phyloP scores from a whole-genome alignment of 202 grass and related monocot species.

The Miscanthus sacchariflorus region DNA sequence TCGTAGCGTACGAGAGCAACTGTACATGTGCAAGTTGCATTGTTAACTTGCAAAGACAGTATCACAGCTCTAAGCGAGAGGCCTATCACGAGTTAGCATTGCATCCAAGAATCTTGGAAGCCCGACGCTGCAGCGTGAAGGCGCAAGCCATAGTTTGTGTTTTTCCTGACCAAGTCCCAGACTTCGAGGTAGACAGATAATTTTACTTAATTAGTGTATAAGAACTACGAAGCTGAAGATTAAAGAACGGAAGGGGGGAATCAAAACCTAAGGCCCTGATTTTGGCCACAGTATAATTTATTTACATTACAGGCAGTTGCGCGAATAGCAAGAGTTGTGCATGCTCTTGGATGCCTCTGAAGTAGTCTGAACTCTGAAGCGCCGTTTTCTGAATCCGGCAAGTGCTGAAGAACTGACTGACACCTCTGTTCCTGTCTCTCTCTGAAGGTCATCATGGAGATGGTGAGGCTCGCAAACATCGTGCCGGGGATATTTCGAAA shows the following conservation, averaged over 20 bases:
- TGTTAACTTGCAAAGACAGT: constrained; percentile 11
- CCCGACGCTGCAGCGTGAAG: constrained; percentile 29
- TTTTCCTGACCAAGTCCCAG: background rate
- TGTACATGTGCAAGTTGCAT: background rate
- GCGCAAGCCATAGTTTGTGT: constrained; percentile 25
- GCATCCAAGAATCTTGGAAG: constrained; percentile 42
- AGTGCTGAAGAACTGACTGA: constrained; percentile 42
- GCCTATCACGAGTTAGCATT: constrained; percentile 7
- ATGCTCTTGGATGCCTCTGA: background rate
- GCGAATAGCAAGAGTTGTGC: background rate
- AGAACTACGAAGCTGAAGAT: background rate
- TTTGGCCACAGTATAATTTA: background rate
- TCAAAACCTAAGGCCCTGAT: constrained; percentile 11
- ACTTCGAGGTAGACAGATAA: constrained; percentile 44
- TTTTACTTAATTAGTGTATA: constrained; percentile 10
- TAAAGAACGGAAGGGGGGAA: background rate
- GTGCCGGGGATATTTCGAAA: constrained; percentile 84
- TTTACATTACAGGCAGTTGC: background rate
- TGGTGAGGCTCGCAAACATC: constrained; percentile 72
- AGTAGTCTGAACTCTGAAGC: background rate
- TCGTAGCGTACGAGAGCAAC: background rate
- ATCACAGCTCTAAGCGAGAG: constrained; percentile 14
- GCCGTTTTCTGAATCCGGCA: constrained; percentile 30
- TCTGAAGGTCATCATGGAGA: constrained; percentile 63
- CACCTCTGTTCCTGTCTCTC: constrained; percentile 4